Percentiles rank a stretch among this genome's conserved stretches.
phyloP scores from a whole-genome alignment of 768 basidiomycete genomes.

The Lactifluus pinguis region DNA sequence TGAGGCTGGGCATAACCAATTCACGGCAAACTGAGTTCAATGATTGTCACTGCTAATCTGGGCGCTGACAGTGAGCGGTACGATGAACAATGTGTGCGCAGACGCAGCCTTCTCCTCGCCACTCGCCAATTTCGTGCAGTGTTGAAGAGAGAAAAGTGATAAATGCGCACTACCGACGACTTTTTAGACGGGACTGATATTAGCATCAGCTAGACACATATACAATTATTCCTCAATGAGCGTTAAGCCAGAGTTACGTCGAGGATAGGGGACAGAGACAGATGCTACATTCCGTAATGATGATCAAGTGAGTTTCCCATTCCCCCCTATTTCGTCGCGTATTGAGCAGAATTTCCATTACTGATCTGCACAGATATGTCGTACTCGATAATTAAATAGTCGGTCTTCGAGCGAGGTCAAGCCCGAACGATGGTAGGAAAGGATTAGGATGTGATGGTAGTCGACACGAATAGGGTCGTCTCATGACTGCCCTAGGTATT shows the following conservation, averaged over 20 bases:
- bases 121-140: neutral
- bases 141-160: no score
- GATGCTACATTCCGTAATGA: neutral
- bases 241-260: slow-evolving; percentile 14
- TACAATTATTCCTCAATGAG: neutral
- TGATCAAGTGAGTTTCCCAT: neutral
- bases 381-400: neutral
- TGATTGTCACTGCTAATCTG: slow-evolving; percentile 15
- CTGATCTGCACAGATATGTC: neutral
- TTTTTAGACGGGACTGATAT: neutral
- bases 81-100: neutral
- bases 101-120: neutral
- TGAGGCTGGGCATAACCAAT: neutral
- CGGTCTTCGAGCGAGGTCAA: neutral
- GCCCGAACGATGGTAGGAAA: neutral
- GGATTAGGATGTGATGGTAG: neutral
- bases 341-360: neutral
- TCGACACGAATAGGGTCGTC: neutral
- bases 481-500: neutral
- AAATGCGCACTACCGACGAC: neutral
- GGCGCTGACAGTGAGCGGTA: slow-evolving; percentile 15
- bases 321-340: neutral
- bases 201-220: neutral
- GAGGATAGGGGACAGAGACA: neutral
- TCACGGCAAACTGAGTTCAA: slow-evolving; percentile 18